Percentiles rank a stretch among this genome's conserved stretches.
Evolutionary conservation across 768 basidiomycete species (phyloP).

Genomic region (Boletus subparvulus): DNA sequence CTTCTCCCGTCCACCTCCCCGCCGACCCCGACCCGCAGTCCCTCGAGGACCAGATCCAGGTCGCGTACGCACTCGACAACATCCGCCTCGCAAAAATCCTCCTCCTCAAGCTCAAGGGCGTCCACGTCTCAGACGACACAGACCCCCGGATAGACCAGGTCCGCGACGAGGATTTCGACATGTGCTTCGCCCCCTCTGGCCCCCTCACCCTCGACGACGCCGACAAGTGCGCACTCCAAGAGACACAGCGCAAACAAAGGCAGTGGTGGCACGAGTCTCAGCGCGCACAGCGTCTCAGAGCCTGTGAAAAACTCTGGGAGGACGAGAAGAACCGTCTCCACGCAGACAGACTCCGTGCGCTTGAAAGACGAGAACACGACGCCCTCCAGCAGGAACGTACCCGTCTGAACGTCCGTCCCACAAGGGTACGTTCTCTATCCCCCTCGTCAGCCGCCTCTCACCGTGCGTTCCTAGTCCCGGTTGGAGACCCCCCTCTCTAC

Average conservation of each 20-base stretch:
- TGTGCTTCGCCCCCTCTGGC: conserved; percentile 39
- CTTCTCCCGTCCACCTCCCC: background rate
- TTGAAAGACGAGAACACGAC: conserved; percentile 34
- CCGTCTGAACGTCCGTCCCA: conserved; percentile 14
- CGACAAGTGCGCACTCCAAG: conserved; percentile 39
- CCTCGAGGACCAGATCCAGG: conserved; percentile 63
- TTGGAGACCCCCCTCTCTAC: conserved; percentile 1
- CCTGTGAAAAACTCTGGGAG: conserved; percentile 50
- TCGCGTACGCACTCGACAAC: conserved; percentile 66
- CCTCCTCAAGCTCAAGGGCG: conserved; percentile 58
- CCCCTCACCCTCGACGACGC: conserved; percentile 42
- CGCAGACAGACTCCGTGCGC: conserved; percentile 37
- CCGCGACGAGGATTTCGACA: conserved; percentile 46
- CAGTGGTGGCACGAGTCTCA: conserved; percentile 37
- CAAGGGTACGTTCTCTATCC: conserved; percentile 20
- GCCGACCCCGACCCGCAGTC: conserved; percentile 19
- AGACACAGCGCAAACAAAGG: conserved; percentile 34
- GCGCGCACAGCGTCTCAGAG: conserved; percentile 41
- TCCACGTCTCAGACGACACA: conserved; percentile 55
- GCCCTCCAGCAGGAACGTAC: conserved; percentile 29
- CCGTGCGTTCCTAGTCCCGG: conserved; percentile 15
- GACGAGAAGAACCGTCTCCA: conserved; percentile 44
- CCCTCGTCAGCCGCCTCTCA: conserved; percentile 2
- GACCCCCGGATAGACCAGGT: conserved; percentile 66
- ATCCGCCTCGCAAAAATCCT: conserved; percentile 65